phyloP scores from a whole-genome alignment of 129 eudicot species.

The Daucus carota region DH1_v3.0 NC_030382.2:48367501-48368000 shows the following conservation, averaged over 20 bases:
- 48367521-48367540: neutral
- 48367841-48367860: conserved; percentile 68
- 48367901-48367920: conserved; percentile 50
- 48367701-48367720: conserved; percentile 91
- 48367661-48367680: conserved; percentile 80
- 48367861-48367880: conserved; percentile 59
- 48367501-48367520: conserved; percentile 8
- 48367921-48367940: conserved; percentile 60
- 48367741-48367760: neutral
- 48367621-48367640: conserved; percentile 86
- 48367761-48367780: neutral
- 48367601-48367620: conserved; percentile 78
- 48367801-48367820: conserved; percentile 61
- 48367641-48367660: conserved; percentile 78
- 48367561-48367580: neutral
- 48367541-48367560: neutral
- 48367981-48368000: conserved; percentile 13
- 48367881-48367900: conserved; percentile 64
- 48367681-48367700: conserved; percentile 80
- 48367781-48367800: neutral
- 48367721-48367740: conserved; percentile 31
- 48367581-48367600: conserved; percentile 78
- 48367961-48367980: conserved; percentile 23
- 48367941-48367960: conserved; percentile 62
- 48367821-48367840: conserved; percentile 53